Evolutionary conservation across 768 basidiomycete genomes (phyloP).

Genomic region (Candolleomyces efflorescens): DNA sequence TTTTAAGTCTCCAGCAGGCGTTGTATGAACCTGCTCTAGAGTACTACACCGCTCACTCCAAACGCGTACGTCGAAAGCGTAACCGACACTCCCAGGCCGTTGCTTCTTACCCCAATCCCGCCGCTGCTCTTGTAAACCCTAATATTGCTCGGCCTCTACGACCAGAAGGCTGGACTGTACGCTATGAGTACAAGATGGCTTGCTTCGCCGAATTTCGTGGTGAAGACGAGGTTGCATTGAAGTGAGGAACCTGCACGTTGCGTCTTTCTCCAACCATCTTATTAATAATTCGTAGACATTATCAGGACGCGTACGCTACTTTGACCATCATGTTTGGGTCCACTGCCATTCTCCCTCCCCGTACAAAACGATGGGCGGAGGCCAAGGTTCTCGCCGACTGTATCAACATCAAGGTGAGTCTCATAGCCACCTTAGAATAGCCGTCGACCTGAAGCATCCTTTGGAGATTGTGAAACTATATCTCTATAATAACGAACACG

Average conservation of each 20-base stretch:
- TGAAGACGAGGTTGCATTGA: slow-evolving; percentile 88
- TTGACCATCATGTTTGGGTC: slow-evolving; percentile 88
- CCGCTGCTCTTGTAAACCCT: slow-evolving; percentile 39
- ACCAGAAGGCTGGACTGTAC: slow-evolving; percentile 89
- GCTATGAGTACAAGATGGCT: slow-evolving; percentile 98
- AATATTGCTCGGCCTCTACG: slow-evolving; percentile 57
- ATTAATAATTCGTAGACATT: slow-evolving; percentile 56
- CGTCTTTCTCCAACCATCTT: slow-evolving; percentile 7
- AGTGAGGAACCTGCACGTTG: slow-evolving; percentile 45
- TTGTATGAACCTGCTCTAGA: slow-evolving; percentile 87
- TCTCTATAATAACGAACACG: slow-evolving; percentile 85
- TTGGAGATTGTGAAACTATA: slow-evolving; percentile 82
- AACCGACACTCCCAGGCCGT: slow-evolving; percentile 68
- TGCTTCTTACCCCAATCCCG: slow-evolving; percentile 47
- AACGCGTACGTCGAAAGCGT: slow-evolving; percentile 87
- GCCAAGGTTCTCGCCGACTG: slow-evolving; percentile 96
- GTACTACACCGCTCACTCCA: slow-evolving; percentile 90
- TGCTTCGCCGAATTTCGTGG: slow-evolving; percentile 94
- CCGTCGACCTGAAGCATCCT: background rate
- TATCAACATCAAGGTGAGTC: slow-evolving; percentile 77
- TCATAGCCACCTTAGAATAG: background rate
- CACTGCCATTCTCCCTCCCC: slow-evolving; percentile 78
- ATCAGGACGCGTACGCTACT: slow-evolving; percentile 87
- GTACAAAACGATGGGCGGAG: slow-evolving; percentile 98
- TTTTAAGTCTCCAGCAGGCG: slow-evolving; percentile 75